Percentiles rank a stretch among this genome's conserved stretches.
Conservation (phyloP, 495 filamentous ascomycete genomes). For the Neurospora tetraspora region DNA sequence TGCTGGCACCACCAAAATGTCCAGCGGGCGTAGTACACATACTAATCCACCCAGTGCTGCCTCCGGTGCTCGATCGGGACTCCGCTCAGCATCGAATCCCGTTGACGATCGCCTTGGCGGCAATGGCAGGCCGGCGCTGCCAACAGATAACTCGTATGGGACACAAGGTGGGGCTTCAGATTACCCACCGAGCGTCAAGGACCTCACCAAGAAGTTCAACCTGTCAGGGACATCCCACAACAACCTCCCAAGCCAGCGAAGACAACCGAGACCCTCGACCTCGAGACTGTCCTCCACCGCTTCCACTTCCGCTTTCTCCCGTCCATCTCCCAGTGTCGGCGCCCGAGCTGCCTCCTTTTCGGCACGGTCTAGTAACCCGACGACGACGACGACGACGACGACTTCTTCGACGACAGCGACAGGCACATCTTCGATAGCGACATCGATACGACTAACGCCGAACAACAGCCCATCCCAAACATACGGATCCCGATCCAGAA, state of each 20-base stretch:
- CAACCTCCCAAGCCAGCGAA: not conserved
- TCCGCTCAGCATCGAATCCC: slow-evolving; percentile 42
- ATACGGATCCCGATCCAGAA: not conserved
- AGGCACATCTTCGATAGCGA: not conserved
- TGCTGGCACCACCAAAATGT: slow-evolving; percentile 27
- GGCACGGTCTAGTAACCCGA: slow-evolving; percentile 23
- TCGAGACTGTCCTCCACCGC: not conserved
- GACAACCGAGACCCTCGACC: not conserved
- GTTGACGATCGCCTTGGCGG: slow-evolving; percentile 27
- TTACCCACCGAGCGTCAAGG: slow-evolving; percentile 41
- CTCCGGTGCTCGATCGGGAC: slow-evolving; percentile 16
- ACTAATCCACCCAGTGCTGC: slow-evolving; percentile 5
- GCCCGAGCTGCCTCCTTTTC: slow-evolving; percentile 25
- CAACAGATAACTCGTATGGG: slow-evolving; percentile 15
- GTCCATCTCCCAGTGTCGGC: slow-evolving; percentile 14
- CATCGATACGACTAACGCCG: not conserved
- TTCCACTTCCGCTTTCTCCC: slow-evolving; percentile 9
- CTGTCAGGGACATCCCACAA: slow-evolving; percentile 12
- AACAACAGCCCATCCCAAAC: not conserved
- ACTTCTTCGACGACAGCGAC: slow-evolving; percentile 1
- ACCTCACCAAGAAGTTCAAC: slow-evolving; percentile 46
- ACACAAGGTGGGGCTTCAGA: slow-evolving; percentile 5
- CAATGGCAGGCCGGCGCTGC: slow-evolving; percentile 17
- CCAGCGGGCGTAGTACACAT: slow-evolving; percentile 12
- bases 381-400: slow-evolving; percentile 25